Conservation (phyloP, 179 eudicot genomes). For the Drosera spatulata region DNA sequence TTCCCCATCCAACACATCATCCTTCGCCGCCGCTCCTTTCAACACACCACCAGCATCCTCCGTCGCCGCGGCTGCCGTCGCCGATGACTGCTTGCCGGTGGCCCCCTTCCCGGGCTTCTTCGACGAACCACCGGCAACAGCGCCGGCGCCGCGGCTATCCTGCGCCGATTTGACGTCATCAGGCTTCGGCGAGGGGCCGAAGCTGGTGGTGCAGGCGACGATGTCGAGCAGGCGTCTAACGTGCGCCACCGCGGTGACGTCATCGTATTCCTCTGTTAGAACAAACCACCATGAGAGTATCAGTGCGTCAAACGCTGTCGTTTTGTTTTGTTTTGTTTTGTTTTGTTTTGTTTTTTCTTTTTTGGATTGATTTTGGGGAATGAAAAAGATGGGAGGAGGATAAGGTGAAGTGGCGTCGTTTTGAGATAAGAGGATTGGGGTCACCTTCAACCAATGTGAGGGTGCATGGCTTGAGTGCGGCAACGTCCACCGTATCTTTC, state of each 20-base stretch:
- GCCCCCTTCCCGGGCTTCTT: slow-evolving; percentile 38
- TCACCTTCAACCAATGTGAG: slow-evolving; percentile 79
- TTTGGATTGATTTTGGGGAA: background rate
- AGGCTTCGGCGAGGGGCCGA: slow-evolving; percentile 51
- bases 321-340: background rate
- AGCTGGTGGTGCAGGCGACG: slow-evolving; percentile 85
- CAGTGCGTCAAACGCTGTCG: background rate
- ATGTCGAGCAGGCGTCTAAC: slow-evolving; percentile 83
- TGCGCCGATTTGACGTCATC: slow-evolving; percentile 39
- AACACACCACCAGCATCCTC: slow-evolving; percentile 8
- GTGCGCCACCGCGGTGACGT: slow-evolving; percentile 69
- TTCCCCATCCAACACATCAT: slow-evolving; percentile 51
- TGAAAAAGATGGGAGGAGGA: slow-evolving; percentile 5
- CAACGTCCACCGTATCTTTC: slow-evolving; percentile 82
- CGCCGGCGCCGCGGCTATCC: slow-evolving; percentile 30
- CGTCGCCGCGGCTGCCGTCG: slow-evolving; percentile 23
- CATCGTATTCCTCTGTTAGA: slow-evolving; percentile 74
- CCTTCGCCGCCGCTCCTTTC: slow-evolving; percentile 23
- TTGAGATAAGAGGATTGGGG: background rate
- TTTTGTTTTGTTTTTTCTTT: background rate
- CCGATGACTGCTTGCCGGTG: slow-evolving; percentile 13
- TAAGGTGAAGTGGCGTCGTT: slow-evolving; percentile 28
- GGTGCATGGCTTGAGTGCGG: slow-evolving; percentile 83
- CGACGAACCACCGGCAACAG: slow-evolving; percentile 16
- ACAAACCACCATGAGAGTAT: background rate